Evolutionary conservation across 768 basidiomycete genomes (phyloP).

Genomic region (Cubamyces sp.): DNA sequence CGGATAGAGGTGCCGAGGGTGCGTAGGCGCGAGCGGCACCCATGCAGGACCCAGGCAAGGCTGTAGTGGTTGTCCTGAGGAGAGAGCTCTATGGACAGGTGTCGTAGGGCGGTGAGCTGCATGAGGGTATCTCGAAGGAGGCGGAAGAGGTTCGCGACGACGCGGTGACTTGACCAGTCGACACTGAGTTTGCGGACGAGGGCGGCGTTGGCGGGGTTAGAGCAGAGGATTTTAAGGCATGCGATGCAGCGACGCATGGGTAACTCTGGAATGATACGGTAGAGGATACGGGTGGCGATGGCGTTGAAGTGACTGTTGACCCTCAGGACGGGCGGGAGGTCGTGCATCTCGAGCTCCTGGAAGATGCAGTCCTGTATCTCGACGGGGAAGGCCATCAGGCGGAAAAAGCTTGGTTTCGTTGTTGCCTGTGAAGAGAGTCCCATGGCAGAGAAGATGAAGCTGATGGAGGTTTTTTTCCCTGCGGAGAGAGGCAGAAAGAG

Average conservation of each 20-base stretch:
- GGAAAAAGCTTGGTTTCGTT: constrained; percentile 6
- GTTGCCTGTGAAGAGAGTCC: neutral
- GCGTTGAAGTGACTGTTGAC: constrained; percentile 34
- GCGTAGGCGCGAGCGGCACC: constrained; percentile 48
- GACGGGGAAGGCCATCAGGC: constrained; percentile 35
- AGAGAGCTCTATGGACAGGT: constrained; percentile 56
- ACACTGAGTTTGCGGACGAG: constrained; percentile 54
- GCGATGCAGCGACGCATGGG: constrained; percentile 36
- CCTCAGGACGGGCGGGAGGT: constrained; percentile 34
- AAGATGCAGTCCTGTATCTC: constrained; percentile 43
- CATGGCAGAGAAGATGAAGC: neutral
- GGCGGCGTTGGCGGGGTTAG: constrained; percentile 33
- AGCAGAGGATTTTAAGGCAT: constrained; percentile 47
- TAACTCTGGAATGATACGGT: constrained; percentile 42
- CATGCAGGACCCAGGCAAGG: constrained; percentile 54
- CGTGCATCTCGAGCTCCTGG: constrained; percentile 30
- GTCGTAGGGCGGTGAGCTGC: constrained; percentile 42
- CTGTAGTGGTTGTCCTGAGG: constrained; percentile 35
- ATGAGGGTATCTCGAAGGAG: constrained; percentile 52
- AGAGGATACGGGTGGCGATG: constrained; percentile 39
- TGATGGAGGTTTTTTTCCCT: neutral
- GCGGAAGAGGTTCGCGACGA: constrained; percentile 53
- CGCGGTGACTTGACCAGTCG: constrained; percentile 41
- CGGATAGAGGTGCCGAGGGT: constrained; percentile 59
- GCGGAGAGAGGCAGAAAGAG: neutral